phyloP scores from a whole-genome alignment of 345 rosid genomes.

The Citrus cavaleriei region DNA sequence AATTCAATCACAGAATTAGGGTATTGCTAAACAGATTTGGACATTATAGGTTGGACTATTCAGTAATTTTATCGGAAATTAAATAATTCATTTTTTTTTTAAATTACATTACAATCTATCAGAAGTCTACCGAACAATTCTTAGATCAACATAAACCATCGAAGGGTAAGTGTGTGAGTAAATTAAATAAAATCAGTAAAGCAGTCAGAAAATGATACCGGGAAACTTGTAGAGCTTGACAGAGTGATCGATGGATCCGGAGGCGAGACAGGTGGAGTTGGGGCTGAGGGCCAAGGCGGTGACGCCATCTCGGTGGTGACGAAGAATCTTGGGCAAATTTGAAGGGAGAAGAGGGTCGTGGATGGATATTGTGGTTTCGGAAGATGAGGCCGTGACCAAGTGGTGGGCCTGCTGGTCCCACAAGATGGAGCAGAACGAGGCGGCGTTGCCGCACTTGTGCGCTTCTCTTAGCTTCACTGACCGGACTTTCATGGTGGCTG shows the following conservation, averaged over 20 bases:
- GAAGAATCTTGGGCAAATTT: slow-evolving; percentile 54
- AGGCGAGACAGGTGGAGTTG: slow-evolving; percentile 89
- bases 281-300: slow-evolving; percentile 82
- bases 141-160: too few species aligned
- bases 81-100: too few species aligned
- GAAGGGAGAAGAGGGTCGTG: slow-evolving; percentile 74
- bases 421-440: slow-evolving; percentile 78
- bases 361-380: slow-evolving; percentile 65
- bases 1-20: too few species aligned
- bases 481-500: slow-evolving; percentile 62
- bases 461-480: slow-evolving; percentile 81
- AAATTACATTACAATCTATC: too few species aligned
- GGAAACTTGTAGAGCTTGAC: slow-evolving; percentile 98
- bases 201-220: slow-evolving; percentile 28
- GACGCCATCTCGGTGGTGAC: slow-evolving; percentile 95
- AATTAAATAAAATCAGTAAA: too few species aligned
- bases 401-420: slow-evolving; percentile 83
- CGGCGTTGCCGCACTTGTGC: slow-evolving; percentile 43
- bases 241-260: slow-evolving; percentile 91
- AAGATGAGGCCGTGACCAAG: slow-evolving; percentile 83
- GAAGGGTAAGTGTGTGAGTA: too few species aligned
- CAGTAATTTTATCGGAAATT: too few species aligned
- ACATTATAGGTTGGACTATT: too few species aligned
- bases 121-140: too few species aligned
- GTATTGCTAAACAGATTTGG: too few species aligned